Base-by-base conservation (phyloP, 805 yeast species). In the Sugiyamaella qingdaonensis region DNA sequence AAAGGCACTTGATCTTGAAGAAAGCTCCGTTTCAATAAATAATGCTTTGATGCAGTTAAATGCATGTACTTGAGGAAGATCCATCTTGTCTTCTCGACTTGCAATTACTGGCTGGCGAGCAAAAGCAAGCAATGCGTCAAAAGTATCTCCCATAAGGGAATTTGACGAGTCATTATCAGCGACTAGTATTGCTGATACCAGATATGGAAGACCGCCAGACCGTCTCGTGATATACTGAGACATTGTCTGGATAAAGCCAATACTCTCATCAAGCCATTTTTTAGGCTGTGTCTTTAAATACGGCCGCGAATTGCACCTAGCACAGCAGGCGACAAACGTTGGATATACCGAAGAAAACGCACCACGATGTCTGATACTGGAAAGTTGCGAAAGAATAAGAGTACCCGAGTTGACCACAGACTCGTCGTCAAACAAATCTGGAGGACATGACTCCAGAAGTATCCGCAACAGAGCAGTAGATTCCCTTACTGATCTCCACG, bases 31-130 rank as follows among this genome's bases (percentile, higher is more conserved):
- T 54, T 91, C 97, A 19, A 78, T 78, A 58, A 90, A 84, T 1
- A 92, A 74, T 1, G 84, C 84, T 57, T 80, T 82, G 53, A 94
- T 79, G 64, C 95, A 85, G 64, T 92, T 92, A 64, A 88, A 82
- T 0, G 97, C 97, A 70, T 92, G 95, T 0, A 92, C 96, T 64
- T 91, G 97, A 0, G 98, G 94, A 13, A 90, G 73, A 63, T 88
- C 95, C 56, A 81, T 75, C 53, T 78, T 84, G 48, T 71, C 71
- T 41, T 76, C 82, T 10, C 75, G 79, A 36, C 73, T 68, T 29
- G 72, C 73, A 11, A 66, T 68, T 2, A 78, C 73, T 0, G 85
- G 82, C 5, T 65, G 53, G 7, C 69, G 58, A 0, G 95, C 90
- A 32, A 90, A 78, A 11, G 64, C 64, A 11, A 81, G 57, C 10